Conservation (phyloP, 768 basidiomycete species). For the Coprinopsis strossmayeri region DNA sequence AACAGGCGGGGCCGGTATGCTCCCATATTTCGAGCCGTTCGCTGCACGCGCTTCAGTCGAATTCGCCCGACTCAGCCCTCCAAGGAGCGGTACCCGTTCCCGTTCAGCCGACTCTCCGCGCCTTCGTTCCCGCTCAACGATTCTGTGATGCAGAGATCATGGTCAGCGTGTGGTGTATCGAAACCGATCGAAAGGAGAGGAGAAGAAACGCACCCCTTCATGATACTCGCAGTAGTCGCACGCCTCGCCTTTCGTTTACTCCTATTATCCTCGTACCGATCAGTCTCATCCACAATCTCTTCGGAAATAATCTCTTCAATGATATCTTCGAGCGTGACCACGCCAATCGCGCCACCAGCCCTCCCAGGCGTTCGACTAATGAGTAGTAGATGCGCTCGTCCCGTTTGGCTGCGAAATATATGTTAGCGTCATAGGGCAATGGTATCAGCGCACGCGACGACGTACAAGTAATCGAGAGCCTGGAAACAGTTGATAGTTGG, state of each 20-base stretch:
- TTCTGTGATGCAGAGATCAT: not conserved
- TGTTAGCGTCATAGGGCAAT: not conserved
- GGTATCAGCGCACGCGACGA: conserved; percentile 4
- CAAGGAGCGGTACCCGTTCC: too few relatives aligned
- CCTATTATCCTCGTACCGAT: conserved; percentile 83
- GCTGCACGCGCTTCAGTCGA: too few relatives aligned
- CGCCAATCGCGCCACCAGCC: conserved; percentile 81
- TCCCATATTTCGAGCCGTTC: too few relatives aligned
- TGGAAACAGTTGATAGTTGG: conserved; percentile 93
- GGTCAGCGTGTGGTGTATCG: too few relatives aligned
- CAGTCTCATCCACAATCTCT: conserved; percentile 94
- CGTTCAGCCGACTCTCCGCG: not conserved
- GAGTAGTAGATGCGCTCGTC: conserved; percentile 85
- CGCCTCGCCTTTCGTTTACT: conserved; percentile 71
- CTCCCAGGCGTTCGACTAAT: conserved; percentile 80
- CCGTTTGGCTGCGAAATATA: conserved; percentile 63
- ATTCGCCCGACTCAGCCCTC: too few relatives aligned
- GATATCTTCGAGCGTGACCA: conserved; percentile 85
- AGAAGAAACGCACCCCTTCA: conserved; percentile 55
- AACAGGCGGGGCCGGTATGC: too few relatives aligned
- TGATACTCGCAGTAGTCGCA: conserved; percentile 63
- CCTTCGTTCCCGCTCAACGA: conserved; percentile 1
- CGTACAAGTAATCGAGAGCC: conserved; percentile 87
- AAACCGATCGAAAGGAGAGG: not conserved
- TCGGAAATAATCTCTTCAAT: conserved; percentile 97